Evolutionary conservation across 2,329 filamentous ascomycete genomes (phyloP), one percentile per base, ranked within the genome.

Genomic region (Endoconidiophora laricicola): DNA sequence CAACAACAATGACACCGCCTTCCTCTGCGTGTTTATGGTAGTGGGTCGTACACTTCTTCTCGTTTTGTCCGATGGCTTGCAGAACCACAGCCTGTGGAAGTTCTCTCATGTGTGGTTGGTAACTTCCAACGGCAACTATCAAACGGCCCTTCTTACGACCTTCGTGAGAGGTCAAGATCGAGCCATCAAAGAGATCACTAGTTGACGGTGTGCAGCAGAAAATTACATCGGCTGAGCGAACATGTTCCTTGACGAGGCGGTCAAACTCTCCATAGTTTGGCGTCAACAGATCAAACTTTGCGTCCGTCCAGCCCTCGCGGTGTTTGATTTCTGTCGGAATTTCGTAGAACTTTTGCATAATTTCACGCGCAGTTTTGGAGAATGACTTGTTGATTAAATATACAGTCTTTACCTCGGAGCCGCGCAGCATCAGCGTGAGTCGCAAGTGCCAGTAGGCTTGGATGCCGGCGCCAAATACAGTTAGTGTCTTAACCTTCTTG

Each of bases 391-490:
- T 93, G 61, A 94, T 80, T 58, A 95, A 81, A 65, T 90, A 81
- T 44, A 95, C 74, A 52, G 82, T 77, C 58, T 81, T 79, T 57
- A 94, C 81, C 18, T 86, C 84, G 43, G 67, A 49, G 1, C 77
- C 77, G 20, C 74, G 81, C 46, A 91, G 71, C 55, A 90, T 72
- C 9, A 96, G 72, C 0, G 88, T 81, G 3, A 96, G 73, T 1
- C 87, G 81, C 41, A 94, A 78, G 62, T 95, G 90, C 88, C 88
- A 96, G 67, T 90, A 94, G 10, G 90, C 90, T 67, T 95, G 88
- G 57, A 82, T 79, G 43, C 90, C 90, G 33, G 83, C 81, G 22
- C 90, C 90, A 62, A 95, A 96, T 48, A 94, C 81, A 12, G 82
- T 80, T 9, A 95, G 61, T 12, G 80, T 85, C 60, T 81, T 79